Conservation (phyloP, 2,329 filamentous ascomycete genomes). For the Fusarium sp. region DNA sequence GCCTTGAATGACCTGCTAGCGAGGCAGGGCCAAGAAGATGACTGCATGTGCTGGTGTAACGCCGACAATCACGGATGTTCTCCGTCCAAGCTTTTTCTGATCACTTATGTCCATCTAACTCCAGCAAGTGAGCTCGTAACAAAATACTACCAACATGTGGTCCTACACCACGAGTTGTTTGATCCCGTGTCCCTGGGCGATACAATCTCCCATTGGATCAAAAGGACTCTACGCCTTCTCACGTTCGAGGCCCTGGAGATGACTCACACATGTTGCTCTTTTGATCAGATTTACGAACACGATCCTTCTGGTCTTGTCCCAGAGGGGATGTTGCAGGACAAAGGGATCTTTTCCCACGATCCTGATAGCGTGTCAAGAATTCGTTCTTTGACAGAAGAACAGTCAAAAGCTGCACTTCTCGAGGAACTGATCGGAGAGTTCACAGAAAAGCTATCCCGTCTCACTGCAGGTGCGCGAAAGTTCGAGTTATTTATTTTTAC, state of each 20-base stretch:
- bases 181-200: fast-evolving
- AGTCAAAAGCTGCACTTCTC: fast-evolving
- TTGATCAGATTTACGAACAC: fast-evolving
- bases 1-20: too few relatives aligned
- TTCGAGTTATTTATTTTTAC: background rate
- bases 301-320: fast-evolving
- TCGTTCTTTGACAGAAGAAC: background rate
- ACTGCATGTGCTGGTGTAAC: background rate
- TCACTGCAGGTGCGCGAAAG: fast-evolving
- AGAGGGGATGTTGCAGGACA: fast-evolving
- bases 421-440: background rate
- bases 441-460: fast-evolving
- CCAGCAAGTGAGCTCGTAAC: fast-evolving
- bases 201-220: fast-evolving
- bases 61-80: background rate
- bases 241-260: background rate
- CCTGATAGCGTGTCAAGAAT: fast-evolving
- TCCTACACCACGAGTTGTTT: background rate
- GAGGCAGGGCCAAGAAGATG: background rate
- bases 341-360: fast-evolving
- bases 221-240: background rate
- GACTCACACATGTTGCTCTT: background rate
- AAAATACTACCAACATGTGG: background rate
- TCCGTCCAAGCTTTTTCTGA: background rate
- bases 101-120: background rate